phyloP scores from a whole-genome alignment of 495 filamentous ascomycete genomes.

The Trichocladium uniseriatum region DNA sequence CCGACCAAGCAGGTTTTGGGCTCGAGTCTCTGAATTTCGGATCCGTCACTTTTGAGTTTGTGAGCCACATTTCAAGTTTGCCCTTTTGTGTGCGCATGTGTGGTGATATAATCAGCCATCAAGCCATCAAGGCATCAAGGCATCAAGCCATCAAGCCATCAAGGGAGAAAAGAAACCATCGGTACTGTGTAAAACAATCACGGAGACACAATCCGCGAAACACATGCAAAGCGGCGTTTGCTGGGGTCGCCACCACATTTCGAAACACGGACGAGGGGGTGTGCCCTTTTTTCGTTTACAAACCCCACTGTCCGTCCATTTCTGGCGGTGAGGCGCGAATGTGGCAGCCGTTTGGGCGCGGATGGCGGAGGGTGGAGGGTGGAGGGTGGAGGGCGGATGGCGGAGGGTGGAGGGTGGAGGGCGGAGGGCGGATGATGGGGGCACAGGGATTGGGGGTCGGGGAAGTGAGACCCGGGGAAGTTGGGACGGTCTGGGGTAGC shows the following conservation, averaged over 20 bases:
- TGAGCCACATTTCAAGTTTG: background rate
- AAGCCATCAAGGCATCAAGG: too few relatives aligned
- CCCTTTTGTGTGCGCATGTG: background rate
- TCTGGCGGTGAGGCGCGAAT: constrained; percentile 17
- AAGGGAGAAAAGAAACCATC: constrained; percentile 3
- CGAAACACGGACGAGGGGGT: too few relatives aligned
- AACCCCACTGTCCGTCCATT: background rate
- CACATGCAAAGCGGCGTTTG: background rate
- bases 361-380: background rate
- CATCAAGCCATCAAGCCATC: background rate
- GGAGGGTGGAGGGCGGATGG: background rate
- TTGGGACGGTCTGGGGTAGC: constrained; percentile 6
- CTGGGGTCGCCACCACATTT: too few relatives aligned
- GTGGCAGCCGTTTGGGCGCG: background rate
- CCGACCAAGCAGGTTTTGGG: too few relatives aligned
- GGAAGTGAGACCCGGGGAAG: constrained; percentile 6
- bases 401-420: background rate
- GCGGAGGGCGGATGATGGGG: background rate
- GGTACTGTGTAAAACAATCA: background rate
- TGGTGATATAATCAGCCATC: too few relatives aligned
- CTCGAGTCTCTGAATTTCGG: too few relatives aligned
- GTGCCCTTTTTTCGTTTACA: background rate
- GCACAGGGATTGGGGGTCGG: constrained; percentile 11
- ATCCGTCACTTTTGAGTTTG: background rate
- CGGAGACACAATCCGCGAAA: background rate